Conservation (phyloP, 805 yeast species). For the Metschnikowia kofuensis region DNA sequence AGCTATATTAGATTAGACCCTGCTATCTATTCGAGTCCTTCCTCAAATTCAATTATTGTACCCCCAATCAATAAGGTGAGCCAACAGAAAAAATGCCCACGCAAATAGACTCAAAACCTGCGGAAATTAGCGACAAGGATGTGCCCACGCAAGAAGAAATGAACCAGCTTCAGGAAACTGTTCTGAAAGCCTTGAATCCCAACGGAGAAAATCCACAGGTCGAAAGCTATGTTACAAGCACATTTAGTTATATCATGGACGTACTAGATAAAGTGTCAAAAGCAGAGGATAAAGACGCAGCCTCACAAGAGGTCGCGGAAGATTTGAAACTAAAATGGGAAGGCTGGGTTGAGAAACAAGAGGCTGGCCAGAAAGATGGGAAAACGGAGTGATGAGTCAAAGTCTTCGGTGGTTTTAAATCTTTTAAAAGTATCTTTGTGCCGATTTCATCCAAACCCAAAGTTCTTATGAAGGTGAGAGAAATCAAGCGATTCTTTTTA, state of each 20-base stretch:
- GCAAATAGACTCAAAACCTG: neutral
- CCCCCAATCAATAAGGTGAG: no score
- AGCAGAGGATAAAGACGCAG: slow-evolving; percentile 30
- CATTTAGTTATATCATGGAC: slow-evolving; percentile 26
- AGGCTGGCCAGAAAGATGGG: neutral
- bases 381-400: neutral
- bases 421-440: no score
- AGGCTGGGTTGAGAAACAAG: slow-evolving; percentile 22
- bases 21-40: no score
- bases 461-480: no score
- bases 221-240: slow-evolving; percentile 25
- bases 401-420: neutral
- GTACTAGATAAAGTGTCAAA: slow-evolving; percentile 29
- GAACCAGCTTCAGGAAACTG: slow-evolving; percentile 5
- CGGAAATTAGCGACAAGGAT: slow-evolving; percentile 1
- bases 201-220: slow-evolving; percentile 27
- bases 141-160: slow-evolving; percentile 11
- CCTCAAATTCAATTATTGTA: no score
- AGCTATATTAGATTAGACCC: no score
- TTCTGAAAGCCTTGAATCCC: slow-evolving; percentile 24
- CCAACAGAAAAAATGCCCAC: neutral
- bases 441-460: no score
- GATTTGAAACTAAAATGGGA: slow-evolving; percentile 30
- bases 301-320: slow-evolving; percentile 34
- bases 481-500: no score